Evolutionary conservation across 2,329 filamentous ascomycete species (phyloP).

Genomic region (Cladosporium oxysporum): DNA sequence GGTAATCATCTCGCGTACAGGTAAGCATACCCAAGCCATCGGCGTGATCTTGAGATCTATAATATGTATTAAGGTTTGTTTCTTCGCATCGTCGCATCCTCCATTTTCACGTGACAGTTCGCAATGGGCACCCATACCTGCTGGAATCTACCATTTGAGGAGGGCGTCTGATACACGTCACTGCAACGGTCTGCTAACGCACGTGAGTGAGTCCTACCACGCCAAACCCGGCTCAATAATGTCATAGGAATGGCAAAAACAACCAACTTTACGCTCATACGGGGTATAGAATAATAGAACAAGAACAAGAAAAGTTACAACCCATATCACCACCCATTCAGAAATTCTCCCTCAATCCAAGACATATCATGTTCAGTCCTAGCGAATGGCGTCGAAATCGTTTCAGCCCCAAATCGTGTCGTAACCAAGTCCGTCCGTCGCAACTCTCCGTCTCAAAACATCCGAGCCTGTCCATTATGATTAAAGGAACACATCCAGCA

Average conservation of each 20-base stretch:
- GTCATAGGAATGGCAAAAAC: neutral
- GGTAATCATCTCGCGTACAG: neutral
- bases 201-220: neutral
- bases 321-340: neutral
- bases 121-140: neutral
- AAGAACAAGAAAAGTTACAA: neutral
- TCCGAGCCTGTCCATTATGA: neutral
- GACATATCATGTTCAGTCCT: neutral
- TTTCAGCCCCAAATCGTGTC: neutral
- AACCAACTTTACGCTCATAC: conserved; percentile 1
- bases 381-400: neutral
- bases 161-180: neutral
- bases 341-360: neutral
- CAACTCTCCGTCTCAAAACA: neutral
- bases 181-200: neutral
- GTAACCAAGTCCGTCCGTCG: neutral
- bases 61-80: neutral
- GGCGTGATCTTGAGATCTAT: neutral
- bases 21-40: neutral
- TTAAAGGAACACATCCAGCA: neutral
- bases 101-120: neutral
- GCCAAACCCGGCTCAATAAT: neutral
- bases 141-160: neutral
- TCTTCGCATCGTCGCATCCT: neutral
- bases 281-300: conserved; percentile 3